phyloP scores from a whole-genome alignment of 345 rosid genomes.

The Firmiana major region DNA sequence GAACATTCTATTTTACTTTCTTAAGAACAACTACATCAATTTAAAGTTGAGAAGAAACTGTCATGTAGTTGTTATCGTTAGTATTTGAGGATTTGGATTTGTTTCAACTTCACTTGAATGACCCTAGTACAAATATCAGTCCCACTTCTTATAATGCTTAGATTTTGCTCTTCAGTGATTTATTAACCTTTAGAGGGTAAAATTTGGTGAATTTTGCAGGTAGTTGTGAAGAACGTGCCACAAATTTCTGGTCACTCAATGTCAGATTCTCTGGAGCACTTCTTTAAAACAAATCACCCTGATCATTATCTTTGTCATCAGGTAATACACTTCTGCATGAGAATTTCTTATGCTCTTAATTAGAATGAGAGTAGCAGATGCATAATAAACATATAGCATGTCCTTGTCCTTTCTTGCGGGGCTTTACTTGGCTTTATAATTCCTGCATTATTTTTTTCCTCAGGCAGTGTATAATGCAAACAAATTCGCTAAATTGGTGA shows the following conservation, averaged over 20 bases:
- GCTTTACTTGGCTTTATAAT: neutral
- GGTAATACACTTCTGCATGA: slow-evolving; percentile 27
- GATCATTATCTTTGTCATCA: slow-evolving; percentile 88
- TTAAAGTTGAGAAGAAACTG: neutral
- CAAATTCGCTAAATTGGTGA: slow-evolving; percentile 64
- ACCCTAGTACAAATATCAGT: neutral
- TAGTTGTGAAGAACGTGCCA: slow-evolving; percentile 88
- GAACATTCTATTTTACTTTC: slow-evolving; percentile 1
- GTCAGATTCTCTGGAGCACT: slow-evolving; percentile 66
- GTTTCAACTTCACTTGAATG: neutral
- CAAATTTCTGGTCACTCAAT: slow-evolving; percentile 46
- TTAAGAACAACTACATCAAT: slow-evolving; percentile 1
- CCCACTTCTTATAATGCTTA: neutral
- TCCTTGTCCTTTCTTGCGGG: neutral
- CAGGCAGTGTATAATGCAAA: slow-evolving; percentile 90
- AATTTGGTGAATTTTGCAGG: slow-evolving; percentile 43
- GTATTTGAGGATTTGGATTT: neutral
- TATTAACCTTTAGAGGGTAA: neutral
- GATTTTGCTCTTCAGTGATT: neutral
- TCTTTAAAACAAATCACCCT: slow-evolving; percentile 81
- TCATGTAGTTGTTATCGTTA: neutral
- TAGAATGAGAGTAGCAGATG: neutral
- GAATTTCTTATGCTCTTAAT: neutral
- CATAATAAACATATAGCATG: neutral
- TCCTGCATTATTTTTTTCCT: slow-evolving; percentile 13